Evolutionary conservation across 1,284 basidiomycete species (phyloP), one percentile per base, ranked within the genome.

Genomic region (Xerocomus amazonicus): DNA sequence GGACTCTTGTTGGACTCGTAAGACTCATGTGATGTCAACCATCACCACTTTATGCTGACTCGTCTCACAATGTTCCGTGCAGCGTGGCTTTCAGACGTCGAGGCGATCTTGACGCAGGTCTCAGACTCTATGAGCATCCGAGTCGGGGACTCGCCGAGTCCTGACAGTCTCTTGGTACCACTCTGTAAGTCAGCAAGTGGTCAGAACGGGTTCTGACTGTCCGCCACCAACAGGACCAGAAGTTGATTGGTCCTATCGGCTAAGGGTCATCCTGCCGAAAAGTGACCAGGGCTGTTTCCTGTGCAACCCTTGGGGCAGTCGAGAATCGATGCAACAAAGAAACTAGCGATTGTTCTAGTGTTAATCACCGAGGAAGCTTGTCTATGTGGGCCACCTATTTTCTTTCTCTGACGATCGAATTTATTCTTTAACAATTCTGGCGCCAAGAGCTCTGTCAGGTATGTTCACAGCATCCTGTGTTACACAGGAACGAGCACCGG

Each of bases 1-100:
- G 6, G n/a, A 27, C 29, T 6, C 31, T 35, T 47, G 7, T 12
- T n/a, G 19, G 28, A 36, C 49, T 62, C 58, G 56, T 56, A 60
- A 45, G 56, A 60, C 23, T 36, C 31, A 13, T 4, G 4, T 4
- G 19, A 23, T 23, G 19, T 23, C 19, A 23, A 23, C 19, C 19
- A 23, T 4, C 19, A 23, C 19, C 4, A 23, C 19, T 23, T 28
- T 27, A 16, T 14, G 35, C 34, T 33, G 23, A 16, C 17, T 48
- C 47, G 45, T 48, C 45, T 36, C 51, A 58, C 55, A 56, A 58
- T 60, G 56, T 49, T 40, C 7, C n/a, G 29, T 39, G 16, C 12
- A 28, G 37, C 36, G 40, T 37, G 33, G 9, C 6, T 39, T 45
- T 47, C 39, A 48, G 50, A 42, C 12, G 35, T 19, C 37, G 19